These are phyloP conservation scores for Polytolypa hystricis DNA, from an alignment of 2,329 filamentous ascomycete species.

Conservation along the genomic window DNA sequence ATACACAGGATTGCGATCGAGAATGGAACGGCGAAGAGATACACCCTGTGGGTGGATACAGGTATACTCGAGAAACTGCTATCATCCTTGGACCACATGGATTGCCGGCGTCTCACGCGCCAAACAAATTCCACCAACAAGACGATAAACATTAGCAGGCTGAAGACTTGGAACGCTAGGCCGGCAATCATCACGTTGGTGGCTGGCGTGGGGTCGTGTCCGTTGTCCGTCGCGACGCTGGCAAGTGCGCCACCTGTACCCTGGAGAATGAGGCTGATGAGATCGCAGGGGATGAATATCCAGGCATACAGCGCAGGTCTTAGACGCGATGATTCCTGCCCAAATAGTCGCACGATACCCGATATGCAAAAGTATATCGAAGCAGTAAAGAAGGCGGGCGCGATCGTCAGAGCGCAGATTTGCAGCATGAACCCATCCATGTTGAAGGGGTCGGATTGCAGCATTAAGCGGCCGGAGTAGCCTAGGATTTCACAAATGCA, in stretches of 20 bases:
- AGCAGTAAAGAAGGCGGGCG: conserved; percentile 48
- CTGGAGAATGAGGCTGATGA: conserved; percentile 33
- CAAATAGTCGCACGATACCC: conserved; percentile 31
- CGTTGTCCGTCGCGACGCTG: conserved; percentile 10
- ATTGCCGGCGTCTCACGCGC: conserved; percentile 6
- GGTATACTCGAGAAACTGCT: too few species aligned
- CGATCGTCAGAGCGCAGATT: conserved; percentile 50
- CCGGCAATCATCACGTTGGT: conserved; percentile 32
- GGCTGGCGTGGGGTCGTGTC: conserved; percentile 17
- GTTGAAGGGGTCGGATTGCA: conserved; percentile 48
- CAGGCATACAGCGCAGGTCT: conserved; percentile 23
- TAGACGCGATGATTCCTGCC: conserved; percentile 31
- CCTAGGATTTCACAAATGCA: conserved; percentile 50
- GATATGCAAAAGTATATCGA: conserved; percentile 55
- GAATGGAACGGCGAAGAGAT: conserved; percentile 45
- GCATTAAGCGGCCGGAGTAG: conserved; percentile 49
- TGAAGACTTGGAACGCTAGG: conserved; percentile 31
- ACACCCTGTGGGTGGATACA: conserved; percentile 34
- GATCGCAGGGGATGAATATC: conserved; percentile 32
- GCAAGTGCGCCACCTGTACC: conserved; percentile 31
- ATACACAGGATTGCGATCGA: conserved; percentile 50
- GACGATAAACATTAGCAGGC: conserved; percentile 24
- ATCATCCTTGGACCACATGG: conserved; percentile 7
- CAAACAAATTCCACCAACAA: conserved; percentile 20
- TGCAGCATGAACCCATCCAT: conserved; percentile 55